Evolutionary conservation across 176 grass and related monocot genomes (phyloP).

Genomic region (Cymbopogon citratus): DNA sequence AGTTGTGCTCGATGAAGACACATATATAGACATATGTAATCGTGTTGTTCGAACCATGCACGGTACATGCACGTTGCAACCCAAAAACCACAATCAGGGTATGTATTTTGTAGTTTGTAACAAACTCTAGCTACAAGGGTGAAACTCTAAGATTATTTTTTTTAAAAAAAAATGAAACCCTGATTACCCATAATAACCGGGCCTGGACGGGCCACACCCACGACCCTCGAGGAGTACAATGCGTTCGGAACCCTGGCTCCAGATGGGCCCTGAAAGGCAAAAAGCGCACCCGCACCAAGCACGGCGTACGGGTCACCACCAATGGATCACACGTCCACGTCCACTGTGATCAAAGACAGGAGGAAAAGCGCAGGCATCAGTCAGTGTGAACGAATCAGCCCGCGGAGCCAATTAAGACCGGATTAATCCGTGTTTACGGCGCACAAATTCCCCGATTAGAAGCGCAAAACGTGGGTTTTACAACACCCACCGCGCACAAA

Average conservation of each 20-base stretch:
- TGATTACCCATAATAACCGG: background rate
- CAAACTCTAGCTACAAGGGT: background rate
- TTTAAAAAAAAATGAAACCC: background rate
- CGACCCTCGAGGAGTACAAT: background rate
- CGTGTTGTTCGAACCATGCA: no score
- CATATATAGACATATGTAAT: no score
- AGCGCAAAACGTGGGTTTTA: background rate
- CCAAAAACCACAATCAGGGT: no score
- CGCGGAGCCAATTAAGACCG: background rate
- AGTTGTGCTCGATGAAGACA: no score
- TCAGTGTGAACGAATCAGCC: constrained; percentile 13
- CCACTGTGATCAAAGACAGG: background rate
- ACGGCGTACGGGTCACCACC: background rate
- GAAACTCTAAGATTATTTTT: no score
- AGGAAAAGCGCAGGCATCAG: background rate
- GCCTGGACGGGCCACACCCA: background rate
- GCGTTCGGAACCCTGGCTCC: background rate
- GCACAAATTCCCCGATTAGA: constrained; percentile 24
- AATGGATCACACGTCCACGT: background rate
- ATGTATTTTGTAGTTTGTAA: background rate
- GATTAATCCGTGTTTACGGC: background rate
- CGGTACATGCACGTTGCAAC: no score
- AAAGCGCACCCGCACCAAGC: background rate
- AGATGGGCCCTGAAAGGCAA: background rate
- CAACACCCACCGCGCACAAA: background rate